phyloP scores from a whole-genome alignment of 768 basidiomycete genomes.

The Suillus occidentalis region DNA sequence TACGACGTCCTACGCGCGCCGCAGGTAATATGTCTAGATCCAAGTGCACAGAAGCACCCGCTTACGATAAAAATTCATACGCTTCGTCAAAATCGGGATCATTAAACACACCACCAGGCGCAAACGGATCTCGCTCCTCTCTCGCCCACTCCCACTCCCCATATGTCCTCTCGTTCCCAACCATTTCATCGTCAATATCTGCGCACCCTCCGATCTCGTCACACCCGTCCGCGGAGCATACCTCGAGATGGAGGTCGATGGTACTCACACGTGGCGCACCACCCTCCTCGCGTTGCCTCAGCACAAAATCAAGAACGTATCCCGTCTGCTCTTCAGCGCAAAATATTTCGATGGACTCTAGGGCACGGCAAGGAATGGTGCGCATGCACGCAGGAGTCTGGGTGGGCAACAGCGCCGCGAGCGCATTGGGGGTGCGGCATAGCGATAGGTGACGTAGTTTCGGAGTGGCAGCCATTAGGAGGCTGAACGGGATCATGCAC shows the following conservation, averaged over 20 bases:
- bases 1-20: not conserved
- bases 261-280: conserved; percentile 26
- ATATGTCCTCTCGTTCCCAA: conserved; percentile 25
- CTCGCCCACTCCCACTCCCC: conserved; percentile 15
- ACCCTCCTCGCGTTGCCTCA: conserved; percentile 20
- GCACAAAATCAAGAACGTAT: conserved; percentile 11
- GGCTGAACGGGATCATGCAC: conserved; percentile 20
- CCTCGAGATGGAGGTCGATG: conserved; percentile 32
- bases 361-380: conserved; percentile 13
- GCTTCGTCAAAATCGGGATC: conserved; percentile 37
- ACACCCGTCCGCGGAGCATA: not conserved
- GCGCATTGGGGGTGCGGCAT: conserved; percentile 18
- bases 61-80: conserved; percentile 11
- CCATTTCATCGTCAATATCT: conserved; percentile 16
- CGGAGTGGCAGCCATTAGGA: conserved; percentile 19
- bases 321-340: conserved; percentile 19
- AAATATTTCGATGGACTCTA: conserved; percentile 11
- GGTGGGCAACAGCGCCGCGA: conserved; percentile 17
- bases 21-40: not conserved
- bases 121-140: conserved; percentile 26
- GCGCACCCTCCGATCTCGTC: conserved; percentile 8
- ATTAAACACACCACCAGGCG: conserved; percentile 37
- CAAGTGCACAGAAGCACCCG: not conserved
- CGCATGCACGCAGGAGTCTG: conserved; percentile 8
- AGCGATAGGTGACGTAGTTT: conserved; percentile 22